Evolutionary conservation across 2,329 filamentous ascomycete species (phyloP).

Genomic region (Penicillium italicum): DNA sequence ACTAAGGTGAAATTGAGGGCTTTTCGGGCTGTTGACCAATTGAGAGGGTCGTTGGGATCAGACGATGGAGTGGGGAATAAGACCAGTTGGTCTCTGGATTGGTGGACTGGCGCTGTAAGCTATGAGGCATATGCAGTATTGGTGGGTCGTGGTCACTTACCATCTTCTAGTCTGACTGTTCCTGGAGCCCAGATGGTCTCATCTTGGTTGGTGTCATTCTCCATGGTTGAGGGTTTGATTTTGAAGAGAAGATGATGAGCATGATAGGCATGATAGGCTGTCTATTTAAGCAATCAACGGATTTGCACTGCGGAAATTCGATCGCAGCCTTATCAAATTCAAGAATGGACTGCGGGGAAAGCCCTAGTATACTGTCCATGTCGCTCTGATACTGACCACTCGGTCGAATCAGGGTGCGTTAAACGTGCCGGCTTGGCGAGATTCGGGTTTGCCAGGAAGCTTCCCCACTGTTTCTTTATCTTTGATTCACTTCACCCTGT

Average conservation of each 20-base stretch:
- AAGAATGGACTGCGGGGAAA: not conserved
- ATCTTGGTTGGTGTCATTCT: slow-evolving; percentile 9
- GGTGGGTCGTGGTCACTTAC: slow-evolving; percentile 1
- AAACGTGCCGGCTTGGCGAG: not conserved
- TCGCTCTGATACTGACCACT: not conserved
- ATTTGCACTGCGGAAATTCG: not conserved
- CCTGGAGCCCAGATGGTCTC: slow-evolving; percentile 20
- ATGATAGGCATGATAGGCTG: not conserved
- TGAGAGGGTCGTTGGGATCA: slow-evolving; percentile 29
- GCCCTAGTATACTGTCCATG: not conserved
- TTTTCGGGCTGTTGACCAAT: slow-evolving; percentile 25
- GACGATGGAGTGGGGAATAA: slow-evolving; percentile 23
- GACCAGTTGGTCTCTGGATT: slow-evolving; percentile 13
- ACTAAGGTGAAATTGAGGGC: slow-evolving; percentile 25
- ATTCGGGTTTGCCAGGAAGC: not conserved
- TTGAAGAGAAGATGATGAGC: not conserved
- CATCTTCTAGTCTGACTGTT: slow-evolving; percentile 20
- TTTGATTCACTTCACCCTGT: not conserved
- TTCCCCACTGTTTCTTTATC: not conserved
- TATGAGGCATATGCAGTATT: not conserved
- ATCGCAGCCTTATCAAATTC: slow-evolving; percentile 9
- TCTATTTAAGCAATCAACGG: not conserved
- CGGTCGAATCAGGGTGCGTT: not conserved
- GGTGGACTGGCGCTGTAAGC: slow-evolving; percentile 3
- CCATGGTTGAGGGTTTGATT: slow-evolving; percentile 5